Evolutionary conservation across 2,329 filamentous ascomycete genomes (phyloP).

Genomic region (Calonectria henricotiae): DNA sequence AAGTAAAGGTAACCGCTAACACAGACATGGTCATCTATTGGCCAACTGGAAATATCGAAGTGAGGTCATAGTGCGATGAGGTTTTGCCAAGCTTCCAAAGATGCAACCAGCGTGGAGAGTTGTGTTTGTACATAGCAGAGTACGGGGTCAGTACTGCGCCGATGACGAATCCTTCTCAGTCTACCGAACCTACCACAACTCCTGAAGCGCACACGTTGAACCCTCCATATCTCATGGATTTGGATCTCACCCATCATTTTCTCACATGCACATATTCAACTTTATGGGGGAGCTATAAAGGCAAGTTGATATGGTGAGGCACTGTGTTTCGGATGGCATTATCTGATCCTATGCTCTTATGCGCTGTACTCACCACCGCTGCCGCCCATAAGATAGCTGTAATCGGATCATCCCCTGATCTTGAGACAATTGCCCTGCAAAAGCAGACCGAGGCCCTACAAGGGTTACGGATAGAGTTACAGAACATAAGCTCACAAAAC

Average conservation of each 20-base stretch:
- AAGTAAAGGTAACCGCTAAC: conserved; percentile 36
- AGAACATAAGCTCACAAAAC: conserved; percentile 21
- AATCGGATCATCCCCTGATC: not conserved
- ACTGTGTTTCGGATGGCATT: conserved; percentile 41
- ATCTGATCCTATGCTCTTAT: conserved; percentile 30
- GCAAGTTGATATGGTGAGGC: conserved; percentile 43
- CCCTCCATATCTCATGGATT: conserved; percentile 25
- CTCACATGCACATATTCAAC: conserved; percentile 40
- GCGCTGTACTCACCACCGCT: conserved; percentile 42
- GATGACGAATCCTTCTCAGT: not conserved
- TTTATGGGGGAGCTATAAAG: conserved; percentile 34
- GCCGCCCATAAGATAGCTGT: conserved; percentile 37
- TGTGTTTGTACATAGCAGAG: conserved; percentile 38
- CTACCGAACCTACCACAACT: not conserved
- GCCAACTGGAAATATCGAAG: not conserved
- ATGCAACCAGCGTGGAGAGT: conserved; percentile 34
- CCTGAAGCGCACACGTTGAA: not conserved
- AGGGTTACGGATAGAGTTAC: conserved; percentile 31
- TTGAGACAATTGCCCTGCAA: conserved; percentile 23
- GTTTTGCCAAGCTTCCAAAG: conserved; percentile 38
- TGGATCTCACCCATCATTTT: conserved; percentile 42
- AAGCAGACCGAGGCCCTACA: conserved; percentile 39
- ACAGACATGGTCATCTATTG: not conserved
- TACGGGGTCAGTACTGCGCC: conserved; percentile 19
- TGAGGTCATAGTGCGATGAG: conserved; percentile 38